Evolutionary conservation across 1,284 basidiomycete genomes (phyloP).

Genomic region (Sphagnurus paluster): DNA sequence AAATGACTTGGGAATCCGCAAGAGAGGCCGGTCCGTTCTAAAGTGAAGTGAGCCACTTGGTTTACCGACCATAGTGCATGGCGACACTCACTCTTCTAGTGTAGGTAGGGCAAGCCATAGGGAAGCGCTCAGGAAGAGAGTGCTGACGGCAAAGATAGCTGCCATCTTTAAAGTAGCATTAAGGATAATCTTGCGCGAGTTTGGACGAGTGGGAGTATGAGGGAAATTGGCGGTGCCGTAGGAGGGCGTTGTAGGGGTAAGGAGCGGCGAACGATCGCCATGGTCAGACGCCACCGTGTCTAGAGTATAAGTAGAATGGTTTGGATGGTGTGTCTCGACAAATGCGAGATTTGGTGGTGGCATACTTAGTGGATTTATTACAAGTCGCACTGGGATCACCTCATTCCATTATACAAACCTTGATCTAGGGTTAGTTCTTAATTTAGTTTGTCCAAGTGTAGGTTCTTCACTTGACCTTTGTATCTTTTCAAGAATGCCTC

Average conservation of each 20-base stretch:
- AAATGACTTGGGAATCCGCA: constrained; percentile 85
- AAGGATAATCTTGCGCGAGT: constrained; percentile 61
- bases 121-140: constrained; percentile 67
- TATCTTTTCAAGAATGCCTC: too few species aligned
- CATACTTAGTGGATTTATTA: constrained; percentile 12
- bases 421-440: constrained; percentile 19
- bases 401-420: constrained; percentile 8
- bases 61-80: constrained; percentile 1
- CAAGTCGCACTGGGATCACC: neutral
- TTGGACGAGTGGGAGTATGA: constrained; percentile 40
- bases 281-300: constrained; percentile 46
- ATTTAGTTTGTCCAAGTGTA: too few species aligned
- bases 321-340: constrained; percentile 28
- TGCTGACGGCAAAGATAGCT: constrained; percentile 71
- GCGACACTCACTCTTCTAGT: constrained; percentile 67
- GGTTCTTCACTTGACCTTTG: too few species aligned
- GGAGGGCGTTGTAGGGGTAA: constrained; percentile 38
- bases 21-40: constrained; percentile 71
- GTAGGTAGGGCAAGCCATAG: constrained; percentile 81
- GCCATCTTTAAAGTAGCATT: constrained; percentile 84
- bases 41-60: constrained; percentile 15
- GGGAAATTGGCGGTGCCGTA: constrained; percentile 54
- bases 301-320: constrained; percentile 66
- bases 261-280: constrained; percentile 34
- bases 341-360: constrained; percentile 19